These are phyloP conservation scores for Phytophthora quininea DNA, from an alignment of 352 stramenopile species.

Conservation along the genomic window DNA sequence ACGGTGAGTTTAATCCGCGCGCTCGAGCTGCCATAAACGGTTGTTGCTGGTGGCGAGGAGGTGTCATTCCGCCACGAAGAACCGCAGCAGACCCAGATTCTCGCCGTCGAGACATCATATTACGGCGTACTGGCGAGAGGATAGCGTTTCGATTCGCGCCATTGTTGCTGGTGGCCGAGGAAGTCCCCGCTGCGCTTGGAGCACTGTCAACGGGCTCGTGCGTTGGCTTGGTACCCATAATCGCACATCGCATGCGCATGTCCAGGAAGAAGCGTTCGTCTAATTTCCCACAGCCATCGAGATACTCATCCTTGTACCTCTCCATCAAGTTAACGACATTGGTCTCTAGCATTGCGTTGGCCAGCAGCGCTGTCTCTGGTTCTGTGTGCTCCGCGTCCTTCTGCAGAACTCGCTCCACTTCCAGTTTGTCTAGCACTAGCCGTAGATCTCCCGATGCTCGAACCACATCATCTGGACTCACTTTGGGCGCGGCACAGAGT, in stretches of 20 bases:
- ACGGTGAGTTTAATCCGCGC: constrained; percentile 30
- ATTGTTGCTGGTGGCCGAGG: constrained; percentile 30
- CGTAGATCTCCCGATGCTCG: constrained; percentile 45
- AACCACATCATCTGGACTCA: constrained; percentile 50
- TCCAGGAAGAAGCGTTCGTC: constrained; percentile 69
- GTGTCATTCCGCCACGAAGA: constrained; percentile 42
- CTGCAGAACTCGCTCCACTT: constrained; percentile 30
- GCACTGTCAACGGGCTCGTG: constrained; percentile 14
- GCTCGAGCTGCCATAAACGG: constrained; percentile 8
- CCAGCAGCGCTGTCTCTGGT: constrained; percentile 41
- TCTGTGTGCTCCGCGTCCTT: constrained; percentile 7
- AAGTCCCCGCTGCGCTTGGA: neutral
- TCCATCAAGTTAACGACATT: constrained; percentile 45
- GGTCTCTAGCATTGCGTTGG: constrained; percentile 37
- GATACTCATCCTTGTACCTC: constrained; percentile 53
- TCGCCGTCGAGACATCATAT: constrained; percentile 40
- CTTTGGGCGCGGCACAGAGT: constrained; percentile 56
- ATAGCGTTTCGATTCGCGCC: constrained; percentile 20
- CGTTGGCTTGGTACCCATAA: constrained; percentile 36
- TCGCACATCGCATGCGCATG: constrained; percentile 27
- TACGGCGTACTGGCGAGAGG: constrained; percentile 43
- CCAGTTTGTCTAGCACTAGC: constrained; percentile 48
- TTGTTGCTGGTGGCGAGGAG: constrained; percentile 38
- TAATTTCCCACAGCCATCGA: constrained; percentile 55
- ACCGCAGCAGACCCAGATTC: constrained; percentile 21